These are phyloP conservation scores for Phanerochaete carnosa DNA, from an alignment of 768 basidiomycete species.

Conservation along the genomic window DNA sequence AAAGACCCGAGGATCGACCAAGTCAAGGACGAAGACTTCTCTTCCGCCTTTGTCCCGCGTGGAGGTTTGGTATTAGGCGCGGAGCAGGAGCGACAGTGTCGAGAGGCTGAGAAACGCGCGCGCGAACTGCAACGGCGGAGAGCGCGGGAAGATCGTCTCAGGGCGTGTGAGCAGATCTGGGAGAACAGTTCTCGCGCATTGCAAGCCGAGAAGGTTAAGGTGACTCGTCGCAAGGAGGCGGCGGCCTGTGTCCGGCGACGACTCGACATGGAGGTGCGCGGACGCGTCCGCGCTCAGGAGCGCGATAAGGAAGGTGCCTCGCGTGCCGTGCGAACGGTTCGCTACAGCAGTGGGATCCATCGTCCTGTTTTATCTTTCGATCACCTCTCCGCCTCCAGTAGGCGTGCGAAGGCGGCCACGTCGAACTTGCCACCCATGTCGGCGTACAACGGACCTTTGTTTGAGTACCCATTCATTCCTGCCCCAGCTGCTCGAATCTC, in stretches of 20 bases:
- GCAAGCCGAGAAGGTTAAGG: slow-evolving; percentile 21
- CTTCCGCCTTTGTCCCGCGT: slow-evolving; percentile 34
- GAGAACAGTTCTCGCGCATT: slow-evolving; percentile 19
- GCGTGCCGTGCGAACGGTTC: slow-evolving; percentile 1
- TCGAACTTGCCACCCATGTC: slow-evolving; percentile 1
- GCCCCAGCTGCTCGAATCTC: slow-evolving; percentile 20
- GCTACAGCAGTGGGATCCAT: slow-evolving; percentile 7
- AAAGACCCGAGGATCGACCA: slow-evolving; percentile 61
- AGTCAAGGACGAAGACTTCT: slow-evolving; percentile 50
- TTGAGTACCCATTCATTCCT: slow-evolving; percentile 33
- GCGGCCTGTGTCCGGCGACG: slow-evolving; percentile 18
- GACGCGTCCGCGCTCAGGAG: slow-evolving; percentile 17
- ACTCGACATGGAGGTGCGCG: slow-evolving; percentile 19
- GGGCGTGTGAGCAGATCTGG: slow-evolving; percentile 26
- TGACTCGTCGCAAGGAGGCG: slow-evolving; percentile 18
- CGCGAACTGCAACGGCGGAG: slow-evolving; percentile 31
- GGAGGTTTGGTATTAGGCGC: slow-evolving; percentile 41
- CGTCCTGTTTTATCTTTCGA: slow-evolving; percentile 25
- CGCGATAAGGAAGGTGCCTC: slow-evolving; percentile 15
- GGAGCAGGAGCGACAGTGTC: slow-evolving; percentile 35
- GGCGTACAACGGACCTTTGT: slow-evolving; percentile 20
- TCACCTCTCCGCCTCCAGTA: slow-evolving; percentile 15
- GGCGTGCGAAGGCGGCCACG: slow-evolving; percentile 1
- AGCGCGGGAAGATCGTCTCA: slow-evolving; percentile 26
- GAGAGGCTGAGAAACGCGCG: slow-evolving; percentile 32